These are phyloP conservation scores for Serendipita vermifera DNA, from an alignment of 768 basidiomycete species.

Conservation along the genomic window DNA sequence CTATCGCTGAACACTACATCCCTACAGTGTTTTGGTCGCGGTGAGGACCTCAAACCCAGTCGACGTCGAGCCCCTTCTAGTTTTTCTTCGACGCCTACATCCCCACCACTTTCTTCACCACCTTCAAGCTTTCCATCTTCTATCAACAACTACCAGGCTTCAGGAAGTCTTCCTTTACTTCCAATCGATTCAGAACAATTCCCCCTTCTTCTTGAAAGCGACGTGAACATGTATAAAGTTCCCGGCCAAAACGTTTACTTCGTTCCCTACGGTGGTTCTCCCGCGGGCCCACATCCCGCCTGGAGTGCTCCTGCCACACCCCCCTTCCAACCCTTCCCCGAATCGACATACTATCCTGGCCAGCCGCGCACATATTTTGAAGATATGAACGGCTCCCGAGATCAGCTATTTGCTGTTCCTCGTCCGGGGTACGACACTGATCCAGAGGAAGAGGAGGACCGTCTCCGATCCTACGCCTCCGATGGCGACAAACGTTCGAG, in stretches of 20 bases:
- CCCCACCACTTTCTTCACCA: not conserved
- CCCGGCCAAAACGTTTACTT: conserved; percentile 8
- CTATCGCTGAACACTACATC: conserved; percentile 4
- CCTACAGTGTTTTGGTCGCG: not conserved
- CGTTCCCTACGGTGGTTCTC: not conserved
- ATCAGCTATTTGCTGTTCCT: not conserved
- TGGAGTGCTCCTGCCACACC: not conserved
- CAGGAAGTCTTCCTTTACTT: not conserved
- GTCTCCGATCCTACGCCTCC: not conserved
- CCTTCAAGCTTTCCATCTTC: not conserved
- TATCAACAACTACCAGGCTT: not conserved
- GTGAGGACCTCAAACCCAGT: not conserved
- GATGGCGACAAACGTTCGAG: conserved; percentile 2
- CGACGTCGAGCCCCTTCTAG: not conserved
- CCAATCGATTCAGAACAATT: conserved; percentile 6
- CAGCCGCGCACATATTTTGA: not conserved
- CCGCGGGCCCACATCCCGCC: not conserved
- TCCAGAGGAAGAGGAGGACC: not conserved
- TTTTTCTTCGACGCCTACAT: not conserved
- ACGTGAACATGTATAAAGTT: conserved; percentile 2
- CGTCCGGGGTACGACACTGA: not conserved
- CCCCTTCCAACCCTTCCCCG: not conserved
- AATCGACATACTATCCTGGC: not conserved
- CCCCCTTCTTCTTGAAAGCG: not conserved
- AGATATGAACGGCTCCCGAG: not conserved